A percentile compares a stretch with the other conserved stretches of the same genome.
phyloP scores from a whole-genome alignment of 208 protist species.

The Acanthamoeba lenticulata region DNA sequence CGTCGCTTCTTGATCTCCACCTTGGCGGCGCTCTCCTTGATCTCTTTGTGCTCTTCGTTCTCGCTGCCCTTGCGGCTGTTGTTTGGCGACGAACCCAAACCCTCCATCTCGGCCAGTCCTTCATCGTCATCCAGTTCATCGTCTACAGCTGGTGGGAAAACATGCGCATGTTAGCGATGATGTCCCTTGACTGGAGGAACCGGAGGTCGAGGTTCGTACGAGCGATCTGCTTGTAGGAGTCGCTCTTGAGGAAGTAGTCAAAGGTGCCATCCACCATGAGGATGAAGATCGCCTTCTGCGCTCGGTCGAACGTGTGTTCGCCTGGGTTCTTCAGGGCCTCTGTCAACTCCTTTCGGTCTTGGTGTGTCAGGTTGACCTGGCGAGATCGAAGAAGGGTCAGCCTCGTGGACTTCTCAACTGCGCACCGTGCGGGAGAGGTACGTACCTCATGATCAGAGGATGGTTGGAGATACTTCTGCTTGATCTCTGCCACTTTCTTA shows the following conservation, averaged over 20 bases:
- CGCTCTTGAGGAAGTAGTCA: constrained; percentile 55
- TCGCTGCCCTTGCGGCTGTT: neutral
- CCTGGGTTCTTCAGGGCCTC: neutral
- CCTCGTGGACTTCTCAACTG: neutral
- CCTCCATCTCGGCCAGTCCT: no score
- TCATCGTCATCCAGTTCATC: no score
- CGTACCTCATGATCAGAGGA: neutral
- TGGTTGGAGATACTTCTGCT: constrained; percentile 40
- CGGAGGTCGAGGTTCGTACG: no score
- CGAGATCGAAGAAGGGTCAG: neutral
- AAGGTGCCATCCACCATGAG: constrained; percentile 61
- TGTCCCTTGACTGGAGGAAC: no score
- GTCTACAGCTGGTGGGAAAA: no score
- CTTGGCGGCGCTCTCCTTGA: no score
- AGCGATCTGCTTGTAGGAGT: neutral
- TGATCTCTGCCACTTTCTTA: neutral
- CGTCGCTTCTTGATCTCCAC: neutral
- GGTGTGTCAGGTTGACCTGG: constrained; percentile 37
- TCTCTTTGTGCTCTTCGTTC: neutral
- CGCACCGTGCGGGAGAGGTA: neutral
- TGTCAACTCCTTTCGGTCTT: constrained; percentile 14
- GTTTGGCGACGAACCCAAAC: neutral
- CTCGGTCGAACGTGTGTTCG: neutral
- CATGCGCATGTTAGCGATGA: no score
- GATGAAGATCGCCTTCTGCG: constrained; percentile 62